Conservation (phyloP, 352 stramenopile genomes). For the Phytophthora melonis region DNA sequence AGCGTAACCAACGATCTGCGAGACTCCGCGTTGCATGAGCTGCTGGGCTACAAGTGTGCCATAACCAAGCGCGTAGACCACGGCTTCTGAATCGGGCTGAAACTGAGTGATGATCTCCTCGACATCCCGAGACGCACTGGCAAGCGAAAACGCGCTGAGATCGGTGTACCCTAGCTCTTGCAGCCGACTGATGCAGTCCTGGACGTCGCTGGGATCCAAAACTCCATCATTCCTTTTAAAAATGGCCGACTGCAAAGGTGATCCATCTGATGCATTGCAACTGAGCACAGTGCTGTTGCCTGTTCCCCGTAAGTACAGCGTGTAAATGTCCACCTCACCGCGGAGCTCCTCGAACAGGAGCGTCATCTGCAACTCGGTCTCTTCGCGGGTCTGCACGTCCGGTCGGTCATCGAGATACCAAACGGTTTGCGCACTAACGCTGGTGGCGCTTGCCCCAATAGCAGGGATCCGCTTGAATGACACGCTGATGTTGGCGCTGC, state of each 20-base stretch:
- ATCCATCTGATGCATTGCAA: slow-evolving; percentile 40
- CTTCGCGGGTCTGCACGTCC: slow-evolving; percentile 32
- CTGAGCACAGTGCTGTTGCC: slow-evolving; percentile 55
- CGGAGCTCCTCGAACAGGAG: slow-evolving; percentile 57
- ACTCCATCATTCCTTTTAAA: slow-evolving; percentile 34
- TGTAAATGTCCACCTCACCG: slow-evolving; percentile 59
- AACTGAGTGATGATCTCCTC: slow-evolving; percentile 59
- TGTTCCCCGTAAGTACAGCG: slow-evolving; percentile 60
- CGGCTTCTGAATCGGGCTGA: slow-evolving; percentile 49
- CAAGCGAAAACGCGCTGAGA: slow-evolving; percentile 70
- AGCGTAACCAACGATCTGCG: slow-evolving; percentile 65
- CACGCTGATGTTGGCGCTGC: slow-evolving; percentile 55
- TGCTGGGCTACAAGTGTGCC: slow-evolving; percentile 73
- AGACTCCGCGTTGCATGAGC: slow-evolving; percentile 61
- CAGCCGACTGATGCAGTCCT: slow-evolving; percentile 20
- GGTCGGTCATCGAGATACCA: slow-evolving; percentile 59
- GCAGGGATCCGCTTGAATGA: slow-evolving; percentile 67
- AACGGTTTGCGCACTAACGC: slow-evolving; percentile 28
- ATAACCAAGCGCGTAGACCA: slow-evolving; percentile 77
- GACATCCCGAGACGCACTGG: slow-evolving; percentile 69
- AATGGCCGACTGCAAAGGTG: slow-evolving; percentile 34
- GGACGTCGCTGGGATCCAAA: slow-evolving; percentile 24
- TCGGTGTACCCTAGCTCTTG: slow-evolving; percentile 28
- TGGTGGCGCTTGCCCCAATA: slow-evolving; percentile 18
- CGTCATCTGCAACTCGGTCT: slow-evolving; percentile 58